phyloP scores from a whole-genome alignment of 805 yeast genomes.

The Metschnikowia arizonensis region DNA sequence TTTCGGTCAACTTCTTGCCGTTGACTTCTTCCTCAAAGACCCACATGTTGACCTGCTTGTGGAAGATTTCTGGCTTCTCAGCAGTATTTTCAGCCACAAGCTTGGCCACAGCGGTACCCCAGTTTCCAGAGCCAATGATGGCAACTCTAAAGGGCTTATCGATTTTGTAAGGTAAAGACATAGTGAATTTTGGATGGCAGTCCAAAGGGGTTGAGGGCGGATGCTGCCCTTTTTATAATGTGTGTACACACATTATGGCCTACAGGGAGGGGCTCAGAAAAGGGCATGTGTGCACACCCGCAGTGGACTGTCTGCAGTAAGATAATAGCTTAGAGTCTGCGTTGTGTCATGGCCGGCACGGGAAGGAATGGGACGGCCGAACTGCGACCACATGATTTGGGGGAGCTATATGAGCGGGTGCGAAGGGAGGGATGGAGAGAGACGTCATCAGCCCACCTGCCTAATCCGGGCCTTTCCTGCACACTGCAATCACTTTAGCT shows the following conservation, averaged over 20 bases:
- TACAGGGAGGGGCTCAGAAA: slow-evolving; percentile 2
- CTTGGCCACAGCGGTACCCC: slow-evolving; percentile 48
- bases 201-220: not conserved
- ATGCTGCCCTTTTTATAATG: slow-evolving; percentile 10
- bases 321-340: not conserved
- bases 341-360: not conserved
- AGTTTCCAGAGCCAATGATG: slow-evolving; percentile 45
- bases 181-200: slow-evolving; percentile 6
- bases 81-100: slow-evolving; percentile 42
- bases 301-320: not conserved
- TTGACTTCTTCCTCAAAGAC: slow-evolving; percentile 41
- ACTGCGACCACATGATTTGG: too few relatives aligned
- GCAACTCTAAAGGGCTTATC: slow-evolving; percentile 34
- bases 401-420: too few relatives aligned
- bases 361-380: too few relatives aligned
- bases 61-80: slow-evolving; percentile 37
- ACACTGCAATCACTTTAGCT: too few relatives aligned
- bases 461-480: not conserved
- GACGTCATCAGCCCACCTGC: too few relatives aligned
- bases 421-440: not conserved
- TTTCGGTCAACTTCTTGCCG: slow-evolving; percentile 40
- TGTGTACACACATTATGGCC: slow-evolving; percentile 6
- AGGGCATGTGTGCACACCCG: slow-evolving; percentile 5
- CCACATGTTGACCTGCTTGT: slow-evolving; percentile 42
- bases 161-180: slow-evolving; percentile 30